Evolutionary conservation across 1,139 yeast genomes (phyloP), one percentile per base, ranked within the genome.

Genomic region (Pichia norvegensis): DNA sequence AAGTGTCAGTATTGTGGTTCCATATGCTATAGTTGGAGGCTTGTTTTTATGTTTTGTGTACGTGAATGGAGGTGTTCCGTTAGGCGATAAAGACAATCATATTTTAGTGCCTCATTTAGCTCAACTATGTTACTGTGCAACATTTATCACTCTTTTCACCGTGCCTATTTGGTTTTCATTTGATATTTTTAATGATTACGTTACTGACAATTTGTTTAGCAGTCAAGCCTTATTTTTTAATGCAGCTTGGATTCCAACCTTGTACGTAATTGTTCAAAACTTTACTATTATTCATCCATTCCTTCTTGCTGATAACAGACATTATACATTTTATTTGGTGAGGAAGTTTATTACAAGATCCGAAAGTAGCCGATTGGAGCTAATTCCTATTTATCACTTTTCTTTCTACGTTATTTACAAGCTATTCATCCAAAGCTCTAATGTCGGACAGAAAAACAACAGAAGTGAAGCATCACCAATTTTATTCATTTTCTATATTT

Each of bases 231-330:
- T 58, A 7, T 22, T 53, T 1, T 49, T 56, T 36, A 59, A 57
- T 42, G 35, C 45, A 0, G 44, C 48, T 2, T 57, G 56, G 58
- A 62, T 56, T 44, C 54, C 50, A n/a, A 53, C 64, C 0, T 78
- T 87, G 29, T 70, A 68, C 51, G 54, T 67, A 25, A 59, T 78
- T 1, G 73, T 87, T 33, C 70, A 78, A 36, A 69, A 71, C 45
- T 82, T 75, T 59, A 85, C 96, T 0, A 70, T 82, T 10, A 81
- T 81, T 4, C 98, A 94, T 61, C 97, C 97, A 11, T 94, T 90
- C 63, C 64, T 92, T 37, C 70, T 90, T 42, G 95, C 98, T 0
- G 99, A 94, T 62, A 94, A 94, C 65, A 78, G 98, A 52, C 98
- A 92, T 62, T 87, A 80, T 61, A 81, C 95, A 0, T 92, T 92